Evolutionary conservation across 1,284 basidiomycete species (phyloP).

Genomic region (Moniliella sp.): DNA sequence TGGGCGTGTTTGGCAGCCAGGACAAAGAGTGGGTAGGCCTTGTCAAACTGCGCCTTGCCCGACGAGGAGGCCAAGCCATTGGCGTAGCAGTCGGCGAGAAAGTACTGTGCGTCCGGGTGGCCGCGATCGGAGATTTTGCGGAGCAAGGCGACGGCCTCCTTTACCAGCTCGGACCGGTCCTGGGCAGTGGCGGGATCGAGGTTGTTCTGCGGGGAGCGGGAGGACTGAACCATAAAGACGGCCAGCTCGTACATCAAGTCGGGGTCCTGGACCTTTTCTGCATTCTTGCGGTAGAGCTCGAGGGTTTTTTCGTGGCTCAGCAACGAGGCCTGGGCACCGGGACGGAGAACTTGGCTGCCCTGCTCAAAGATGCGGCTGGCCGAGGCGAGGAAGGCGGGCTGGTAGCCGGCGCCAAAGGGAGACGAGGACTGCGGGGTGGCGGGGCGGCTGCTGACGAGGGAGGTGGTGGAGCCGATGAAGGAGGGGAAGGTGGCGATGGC

Average conservation of each 20-base stretch:
- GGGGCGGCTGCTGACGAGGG: too few relatives aligned
- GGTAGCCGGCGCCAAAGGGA: too few relatives aligned
- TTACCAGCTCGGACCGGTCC: slow-evolving; percentile 59
- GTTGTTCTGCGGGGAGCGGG: slow-evolving; percentile 42
- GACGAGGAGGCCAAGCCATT: slow-evolving; percentile 73
- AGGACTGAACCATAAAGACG: slow-evolving; percentile 97
- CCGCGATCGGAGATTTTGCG: slow-evolving; percentile 79
- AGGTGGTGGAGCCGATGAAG: too few relatives aligned
- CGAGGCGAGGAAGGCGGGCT: too few relatives aligned
- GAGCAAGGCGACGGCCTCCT: slow-evolving; percentile 69
- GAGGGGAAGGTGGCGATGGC: too few relatives aligned
- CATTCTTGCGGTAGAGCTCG: slow-evolving; percentile 85
- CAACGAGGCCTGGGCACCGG: slow-evolving; percentile 72
- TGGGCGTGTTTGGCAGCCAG: slow-evolving; percentile 96
- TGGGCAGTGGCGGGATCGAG: slow-evolving; percentile 55
- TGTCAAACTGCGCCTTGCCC: slow-evolving; percentile 80
- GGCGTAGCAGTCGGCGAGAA: slow-evolving; percentile 87
- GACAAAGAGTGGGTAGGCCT: slow-evolving; percentile 82
- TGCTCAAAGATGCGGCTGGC: too few relatives aligned
- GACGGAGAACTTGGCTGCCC: too few relatives aligned
- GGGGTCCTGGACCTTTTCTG: slow-evolving; percentile 94
- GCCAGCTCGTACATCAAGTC: slow-evolving; percentile 94
- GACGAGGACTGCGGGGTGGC: too few relatives aligned
- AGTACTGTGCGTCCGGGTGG: slow-evolving; percentile 82
- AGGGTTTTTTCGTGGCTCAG: slow-evolving; percentile 84